phyloP scores from a whole-genome alignment of 768 basidiomycete genomes.

The Artomyces pyxidatus region DNA sequence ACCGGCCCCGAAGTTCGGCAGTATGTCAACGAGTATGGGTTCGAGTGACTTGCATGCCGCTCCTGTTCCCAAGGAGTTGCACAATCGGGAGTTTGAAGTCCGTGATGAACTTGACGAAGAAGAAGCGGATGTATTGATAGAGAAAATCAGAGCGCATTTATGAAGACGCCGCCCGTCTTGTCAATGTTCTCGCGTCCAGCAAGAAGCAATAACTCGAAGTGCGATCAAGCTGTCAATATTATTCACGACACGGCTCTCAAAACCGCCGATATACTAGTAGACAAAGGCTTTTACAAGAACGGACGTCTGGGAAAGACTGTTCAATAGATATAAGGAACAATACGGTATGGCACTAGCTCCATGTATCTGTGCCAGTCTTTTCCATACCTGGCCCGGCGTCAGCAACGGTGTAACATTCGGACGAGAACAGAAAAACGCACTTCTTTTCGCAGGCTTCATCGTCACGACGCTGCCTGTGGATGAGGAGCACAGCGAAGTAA shows the following conservation, averaged over 20 bases:
- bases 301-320: too few species aligned
- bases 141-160: conserved; percentile 28
- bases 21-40: conserved; percentile 6
- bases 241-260: too few species aligned
- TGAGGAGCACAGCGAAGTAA: conserved; percentile 84
- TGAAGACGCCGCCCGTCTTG: too few species aligned
- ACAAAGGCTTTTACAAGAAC: too few species aligned
- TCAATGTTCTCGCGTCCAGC: too few species aligned
- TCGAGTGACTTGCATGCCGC: conserved; percentile 14
- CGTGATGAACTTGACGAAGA: conserved; percentile 54
- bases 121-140: conserved; percentile 38
- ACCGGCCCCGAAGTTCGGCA: conserved; percentile 49
- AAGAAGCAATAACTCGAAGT: too few species aligned
- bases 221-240: too few species aligned
- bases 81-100: conserved; percentile 48
- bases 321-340: conserved; percentile 79
- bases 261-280: too few species aligned
- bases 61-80: conserved; percentile 47
- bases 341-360: conserved; percentile 75
- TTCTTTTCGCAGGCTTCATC: conserved; percentile 83
- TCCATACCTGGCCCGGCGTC: conserved; percentile 56
- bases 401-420: not conserved
- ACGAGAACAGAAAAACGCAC: conserved; percentile 19
- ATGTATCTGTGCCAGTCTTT: conserved; percentile 92
- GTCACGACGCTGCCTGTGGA: conserved; percentile 86